Evolutionary conservation across 2,329 filamentous ascomycete genomes (phyloP).

Genomic region (Leptographium radiaticola): DNA sequence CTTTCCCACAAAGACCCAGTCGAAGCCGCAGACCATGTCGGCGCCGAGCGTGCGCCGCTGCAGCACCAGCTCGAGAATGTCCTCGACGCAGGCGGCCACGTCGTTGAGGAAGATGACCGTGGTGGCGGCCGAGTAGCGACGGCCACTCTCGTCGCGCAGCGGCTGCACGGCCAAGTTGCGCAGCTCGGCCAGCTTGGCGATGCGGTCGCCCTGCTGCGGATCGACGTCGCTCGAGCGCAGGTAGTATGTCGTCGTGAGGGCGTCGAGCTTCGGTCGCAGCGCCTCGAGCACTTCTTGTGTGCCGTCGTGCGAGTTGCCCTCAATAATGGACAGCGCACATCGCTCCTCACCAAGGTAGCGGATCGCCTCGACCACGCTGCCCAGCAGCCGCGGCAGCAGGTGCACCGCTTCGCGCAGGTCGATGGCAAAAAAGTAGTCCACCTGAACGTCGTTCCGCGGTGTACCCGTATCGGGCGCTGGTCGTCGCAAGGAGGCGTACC

Average conservation of each 20-base stretch:
- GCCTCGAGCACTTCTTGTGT: slow-evolving; percentile 35
- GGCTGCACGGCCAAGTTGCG: slow-evolving; percentile 57
- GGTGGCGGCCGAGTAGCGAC: slow-evolving; percentile 19
- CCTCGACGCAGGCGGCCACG: slow-evolving; percentile 37
- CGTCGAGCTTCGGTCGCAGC: slow-evolving; percentile 25
- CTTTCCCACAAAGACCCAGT: slow-evolving; percentile 34
- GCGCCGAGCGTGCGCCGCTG: slow-evolving; percentile 32
- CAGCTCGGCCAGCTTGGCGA: slow-evolving; percentile 59
- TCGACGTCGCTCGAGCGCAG: slow-evolving; percentile 29
- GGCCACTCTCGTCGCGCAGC: slow-evolving; percentile 22
- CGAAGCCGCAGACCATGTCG: slow-evolving; percentile 45
- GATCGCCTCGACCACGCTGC: slow-evolving; percentile 27
- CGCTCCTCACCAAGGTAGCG: slow-evolving; percentile 28
- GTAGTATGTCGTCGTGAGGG: slow-evolving; percentile 26
- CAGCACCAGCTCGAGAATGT: slow-evolving; percentile 42
- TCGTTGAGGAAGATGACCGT: slow-evolving; percentile 42
- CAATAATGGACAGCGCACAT: slow-evolving; percentile 41
- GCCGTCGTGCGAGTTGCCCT: slow-evolving; percentile 41
- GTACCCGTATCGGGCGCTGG: not conserved
- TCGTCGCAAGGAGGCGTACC: slow-evolving; percentile 7
- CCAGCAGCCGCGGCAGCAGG: slow-evolving; percentile 36
- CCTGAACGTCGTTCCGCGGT: not conserved
- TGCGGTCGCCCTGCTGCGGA: slow-evolving; percentile 32
- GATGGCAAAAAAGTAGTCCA: slow-evolving; percentile 37
- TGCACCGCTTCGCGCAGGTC: slow-evolving; percentile 31